Base-by-base conservation (phyloP, 305 asterid species). In the Fraxinus dipetala region DNA sequence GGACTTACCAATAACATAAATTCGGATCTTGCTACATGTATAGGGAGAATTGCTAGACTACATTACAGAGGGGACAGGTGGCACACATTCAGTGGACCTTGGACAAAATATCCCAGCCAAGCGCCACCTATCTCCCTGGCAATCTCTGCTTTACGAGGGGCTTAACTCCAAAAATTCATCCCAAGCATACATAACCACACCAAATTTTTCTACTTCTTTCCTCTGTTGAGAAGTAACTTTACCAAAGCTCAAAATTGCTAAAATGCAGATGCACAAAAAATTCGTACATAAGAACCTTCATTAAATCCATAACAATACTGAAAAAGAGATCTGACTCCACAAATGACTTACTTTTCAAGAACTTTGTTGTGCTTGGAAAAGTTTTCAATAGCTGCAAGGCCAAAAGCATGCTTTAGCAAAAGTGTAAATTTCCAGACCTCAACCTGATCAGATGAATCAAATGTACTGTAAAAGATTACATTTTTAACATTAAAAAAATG, bases 221-320 rank as follows among this genome's bases (percentile, higher is more conserved):
- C 85, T 89, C 84, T 86, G 89, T 40, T 86, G 84, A 35, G 89
- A 79, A 78, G 90, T 79, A 77, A 89, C 85, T 74, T 82, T 75
- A 59, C 92, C 93, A 79, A 91, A 91, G 89, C 95, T 90, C 82
- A 91, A 91, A 81, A 89, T 82, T 51, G 91, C 93, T 91, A 86
- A 75, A 72, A 81, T 70, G n/a, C 78, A 81, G 24, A 61, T 14
- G 22, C 20, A 26, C 78, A 54, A 81, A 35, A 79, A 18, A 54
- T 69, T 72, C 70, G 61, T 24, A 31, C 1, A 16, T 28, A 61
- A 61, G 5, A 61, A 67, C 24, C 67, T 78, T 28, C 74, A 30
- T 78, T 80, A 81, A 69, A 77, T 73, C 76, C 72, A 36, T 10
- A 10, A 40, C 40, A 84, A 38, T 74, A 32, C 18, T 28, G 34